A percentile compares a stretch with the other conserved stretches of the same genome.
Evolutionary conservation across 176 grass and related monocot species (phyloP).

Genomic region (Ampelocalamus luodianensis): DNA sequence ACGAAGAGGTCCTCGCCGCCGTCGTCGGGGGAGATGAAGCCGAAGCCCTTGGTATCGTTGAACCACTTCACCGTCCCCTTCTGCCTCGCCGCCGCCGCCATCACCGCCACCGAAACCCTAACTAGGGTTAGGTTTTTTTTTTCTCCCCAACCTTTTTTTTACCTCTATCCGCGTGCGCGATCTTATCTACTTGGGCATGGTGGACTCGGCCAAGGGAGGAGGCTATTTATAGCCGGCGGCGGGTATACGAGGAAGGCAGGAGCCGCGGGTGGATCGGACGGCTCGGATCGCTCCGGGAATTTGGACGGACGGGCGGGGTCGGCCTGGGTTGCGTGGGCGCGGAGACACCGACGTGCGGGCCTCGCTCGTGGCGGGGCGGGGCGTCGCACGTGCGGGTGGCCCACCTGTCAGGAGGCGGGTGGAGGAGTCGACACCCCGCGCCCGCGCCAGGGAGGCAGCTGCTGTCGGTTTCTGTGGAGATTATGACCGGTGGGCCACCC

Average conservation of each 20-base stretch:
- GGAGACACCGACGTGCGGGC: not conserved
- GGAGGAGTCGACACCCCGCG: not conserved
- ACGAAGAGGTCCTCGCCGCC: constrained; percentile 92
- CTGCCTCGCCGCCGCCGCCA: constrained; percentile 59
- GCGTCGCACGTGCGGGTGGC: constrained; percentile 37
- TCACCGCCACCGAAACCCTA: constrained; percentile 51
- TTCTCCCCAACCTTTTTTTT: not conserved
- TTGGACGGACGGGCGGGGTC: not conserved
- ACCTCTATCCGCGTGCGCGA: not conserved
- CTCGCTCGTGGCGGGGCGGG: no score
- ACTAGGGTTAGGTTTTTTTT: constrained; percentile 30
- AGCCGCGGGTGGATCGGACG: constrained; percentile 38
- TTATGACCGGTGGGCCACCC: not conserved
- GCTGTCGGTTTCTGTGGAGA: not conserved
- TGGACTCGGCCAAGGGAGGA: constrained; percentile 16
- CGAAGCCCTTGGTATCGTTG: constrained; percentile 93
- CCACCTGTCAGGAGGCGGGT: constrained; percentile 8
- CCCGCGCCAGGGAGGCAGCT: not conserved
- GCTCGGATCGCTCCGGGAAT: rapidly evolving
- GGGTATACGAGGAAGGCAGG: constrained; percentile 24
- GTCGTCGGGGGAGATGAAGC: constrained; percentile 88
- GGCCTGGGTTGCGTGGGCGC: not conserved
- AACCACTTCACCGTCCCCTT: constrained; percentile 93
- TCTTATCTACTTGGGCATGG: constrained; percentile 53
- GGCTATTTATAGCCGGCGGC: constrained; percentile 58